Conservation (phyloP, 306 rosid species). For the Echinosophora koreensis region DNA sequence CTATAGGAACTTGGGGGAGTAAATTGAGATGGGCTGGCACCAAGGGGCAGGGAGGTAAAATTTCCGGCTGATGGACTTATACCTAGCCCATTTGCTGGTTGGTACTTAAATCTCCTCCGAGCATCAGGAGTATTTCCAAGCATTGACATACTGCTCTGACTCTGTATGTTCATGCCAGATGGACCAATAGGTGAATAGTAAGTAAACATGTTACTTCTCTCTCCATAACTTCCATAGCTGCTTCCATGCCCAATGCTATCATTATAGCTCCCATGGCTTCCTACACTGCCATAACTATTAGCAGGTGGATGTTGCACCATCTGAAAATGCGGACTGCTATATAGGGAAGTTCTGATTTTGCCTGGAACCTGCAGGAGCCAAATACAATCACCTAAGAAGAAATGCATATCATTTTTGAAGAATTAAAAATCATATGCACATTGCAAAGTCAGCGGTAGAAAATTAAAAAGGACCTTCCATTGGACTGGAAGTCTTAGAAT, state of each 20-base stretch:
- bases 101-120: conserved; percentile 76
- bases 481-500: not conserved
- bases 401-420: conserved; percentile 25
- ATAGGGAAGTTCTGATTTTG: conserved; percentile 72
- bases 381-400: conserved; percentile 42
- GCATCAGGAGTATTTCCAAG: conserved; percentile 98
- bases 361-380: conserved; percentile 72
- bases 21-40: conserved; percentile 97
- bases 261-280: conserved; percentile 97
- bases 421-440: conserved; percentile 29
- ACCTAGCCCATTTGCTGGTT: conserved; percentile 89
- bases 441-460: conserved; percentile 19
- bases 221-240: conserved; percentile 98
- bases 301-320: conserved; percentile 77
- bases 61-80: conserved; percentile 89
- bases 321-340: conserved; percentile 85
- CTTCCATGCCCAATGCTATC: conserved; percentile 86
- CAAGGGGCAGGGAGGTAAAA: conserved; percentile 95
- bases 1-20: conserved; percentile 89
- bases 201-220: conserved; percentile 76
- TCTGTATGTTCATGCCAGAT: conserved; percentile 85
- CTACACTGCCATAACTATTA: conserved; percentile 90
- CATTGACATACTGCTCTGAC: conserved; percentile 72
- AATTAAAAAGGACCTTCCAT: conserved; percentile 8
- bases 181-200: conserved; percentile 95